Evolutionary conservation across 1,284 basidiomycete genomes (phyloP), one percentile per base, ranked within the genome.

Genomic region (Sporisorium graminicola): DNA sequence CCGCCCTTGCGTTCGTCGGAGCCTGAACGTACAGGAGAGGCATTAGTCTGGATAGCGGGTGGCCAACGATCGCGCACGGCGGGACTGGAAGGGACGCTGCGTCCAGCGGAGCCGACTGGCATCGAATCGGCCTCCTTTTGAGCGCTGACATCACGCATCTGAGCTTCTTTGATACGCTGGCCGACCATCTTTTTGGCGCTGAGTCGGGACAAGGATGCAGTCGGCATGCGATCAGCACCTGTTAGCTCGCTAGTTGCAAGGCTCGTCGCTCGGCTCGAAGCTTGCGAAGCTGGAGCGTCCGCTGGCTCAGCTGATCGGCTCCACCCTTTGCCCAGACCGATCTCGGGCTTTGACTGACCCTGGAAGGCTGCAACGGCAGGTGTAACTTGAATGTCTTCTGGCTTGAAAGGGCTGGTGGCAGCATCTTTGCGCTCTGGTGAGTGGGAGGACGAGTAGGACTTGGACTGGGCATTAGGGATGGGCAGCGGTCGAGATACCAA

Each of bases 121-220:
- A 64, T 66, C 13, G 69, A 56, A 1, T 77, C 74, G 44, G 8
- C 12, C 24, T 77, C 74, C 55, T 72, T 72, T 27, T 65, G 69
- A 1, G 69, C 74, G 2, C 46, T 47, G 14, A 58, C 61, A n/a
- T 74, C 78, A 5, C 81, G 66, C 62, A 75, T 58, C 58, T 80
- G 72, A 5, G 81, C 81, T 74, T 82, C 81, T 37, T 74, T 70
- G 49, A 82, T 70, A 20, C 81, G 68, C 65, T 82, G 81, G 0
- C 76, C 79, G 27, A 82, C 81, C 80, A 80, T 78, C 50, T 71
- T 73, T 46, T 79, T 68, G 24, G 76, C 79, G 55, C 76, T 71
- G 24, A 82, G 76, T 27, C 81, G 66, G 18, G 80, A 77, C 27
- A 82, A 58, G 18, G 74, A 76, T 12, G 78, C 74, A 4, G 79